Evolutionary conservation across 805 yeast species (phyloP).

Genomic region (Jamesozyma hellenica): DNA sequence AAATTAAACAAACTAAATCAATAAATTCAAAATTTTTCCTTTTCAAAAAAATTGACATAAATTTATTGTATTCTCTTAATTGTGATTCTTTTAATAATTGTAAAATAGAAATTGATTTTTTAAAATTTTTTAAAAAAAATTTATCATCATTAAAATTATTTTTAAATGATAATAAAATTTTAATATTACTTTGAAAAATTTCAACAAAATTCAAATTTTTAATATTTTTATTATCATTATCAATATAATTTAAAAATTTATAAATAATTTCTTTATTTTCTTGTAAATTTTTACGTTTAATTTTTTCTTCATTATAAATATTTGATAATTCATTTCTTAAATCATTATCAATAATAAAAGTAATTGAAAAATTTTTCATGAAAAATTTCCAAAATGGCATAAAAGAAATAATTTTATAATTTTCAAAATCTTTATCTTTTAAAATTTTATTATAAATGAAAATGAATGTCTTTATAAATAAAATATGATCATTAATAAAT

Average conservation of each 20-base stretch:
- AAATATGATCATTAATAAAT: slow-evolving; percentile 31
- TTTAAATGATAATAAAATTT: slow-evolving; percentile 9
- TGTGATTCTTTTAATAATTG: slow-evolving; percentile 16
- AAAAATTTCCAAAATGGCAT: slow-evolving; percentile 30
- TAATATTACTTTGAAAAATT: slow-evolving; percentile 23
- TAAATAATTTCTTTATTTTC: slow-evolving; percentile 11
- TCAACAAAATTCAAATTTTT: slow-evolving; percentile 16
- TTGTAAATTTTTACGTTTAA: slow-evolving; percentile 14
- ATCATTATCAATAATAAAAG: slow-evolving; percentile 23
- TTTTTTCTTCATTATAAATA: slow-evolving; percentile 25
- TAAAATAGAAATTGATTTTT: slow-evolving; percentile 14
- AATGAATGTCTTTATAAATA: slow-evolving; percentile 26
- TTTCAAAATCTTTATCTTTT: slow-evolving; percentile 14
- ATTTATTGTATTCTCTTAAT: slow-evolving; percentile 23
- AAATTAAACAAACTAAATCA: slow-evolving; percentile 17
- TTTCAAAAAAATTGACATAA: slow-evolving; percentile 25
- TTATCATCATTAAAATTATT: too few species aligned
- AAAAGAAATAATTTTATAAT: slow-evolving; percentile 19
- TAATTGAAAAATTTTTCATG: slow-evolving; percentile 21
- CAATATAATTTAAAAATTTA: slow-evolving; percentile 10
- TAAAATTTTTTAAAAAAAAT: slow-evolving; percentile 1
- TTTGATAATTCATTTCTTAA: slow-evolving; percentile 18
- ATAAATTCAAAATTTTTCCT: slow-evolving; percentile 18
- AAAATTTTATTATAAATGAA: slow-evolving; percentile 20
- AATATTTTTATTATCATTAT: slow-evolving; percentile 1